Conservation (phyloP, 441 rosid species). For the Manihot esculenta region DNA sequence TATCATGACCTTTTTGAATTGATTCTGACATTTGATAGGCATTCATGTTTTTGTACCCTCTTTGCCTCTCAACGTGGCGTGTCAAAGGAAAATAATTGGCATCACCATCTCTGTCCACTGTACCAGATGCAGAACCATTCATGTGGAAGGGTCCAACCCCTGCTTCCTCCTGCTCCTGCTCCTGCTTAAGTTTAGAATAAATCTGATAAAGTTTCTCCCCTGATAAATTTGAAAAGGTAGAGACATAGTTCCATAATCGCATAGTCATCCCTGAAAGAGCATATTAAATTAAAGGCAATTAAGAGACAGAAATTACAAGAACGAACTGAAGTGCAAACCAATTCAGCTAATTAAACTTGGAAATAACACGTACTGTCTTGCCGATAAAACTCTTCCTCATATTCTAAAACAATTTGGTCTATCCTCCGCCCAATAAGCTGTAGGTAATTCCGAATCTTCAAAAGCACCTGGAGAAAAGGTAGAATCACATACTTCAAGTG, state of each 20-base stretch:
- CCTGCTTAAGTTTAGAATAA: constrained; percentile 82
- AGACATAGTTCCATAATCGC: constrained; percentile 94
- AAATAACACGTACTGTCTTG: constrained; percentile 72
- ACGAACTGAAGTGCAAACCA: background rate
- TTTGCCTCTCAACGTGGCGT: constrained; percentile 50
- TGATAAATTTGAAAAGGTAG: constrained; percentile 86
- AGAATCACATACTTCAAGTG: background rate
- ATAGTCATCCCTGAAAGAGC: constrained; percentile 71
- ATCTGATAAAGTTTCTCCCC: constrained; percentile 92
- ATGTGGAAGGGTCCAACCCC: constrained; percentile 71
- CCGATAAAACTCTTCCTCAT: constrained; percentile 66
- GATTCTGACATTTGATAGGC: constrained; percentile 49
- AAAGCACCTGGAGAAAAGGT: constrained; percentile 66
- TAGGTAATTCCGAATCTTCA: constrained; percentile 83
- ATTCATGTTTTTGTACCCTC: constrained; percentile 47
- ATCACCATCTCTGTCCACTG: constrained; percentile 44
- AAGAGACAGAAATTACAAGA: constrained; percentile 1
- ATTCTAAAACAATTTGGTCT: constrained; percentile 72
- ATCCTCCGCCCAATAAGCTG: constrained; percentile 87
- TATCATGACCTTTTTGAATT: constrained; percentile 56
- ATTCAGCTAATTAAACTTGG: background rate
- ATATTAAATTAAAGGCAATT: background rate
- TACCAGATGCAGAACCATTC: constrained; percentile 49
- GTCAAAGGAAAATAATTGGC: constrained; percentile 40
- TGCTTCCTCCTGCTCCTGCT: constrained; percentile 75